Percentiles rank a stretch among this genome's conserved stretches.
These are phyloP conservation scores for Xylariomycetidae sp. DNA, from an alignment of 2,329 filamentous ascomycete genomes.

Conservation along the genomic window DNA sequence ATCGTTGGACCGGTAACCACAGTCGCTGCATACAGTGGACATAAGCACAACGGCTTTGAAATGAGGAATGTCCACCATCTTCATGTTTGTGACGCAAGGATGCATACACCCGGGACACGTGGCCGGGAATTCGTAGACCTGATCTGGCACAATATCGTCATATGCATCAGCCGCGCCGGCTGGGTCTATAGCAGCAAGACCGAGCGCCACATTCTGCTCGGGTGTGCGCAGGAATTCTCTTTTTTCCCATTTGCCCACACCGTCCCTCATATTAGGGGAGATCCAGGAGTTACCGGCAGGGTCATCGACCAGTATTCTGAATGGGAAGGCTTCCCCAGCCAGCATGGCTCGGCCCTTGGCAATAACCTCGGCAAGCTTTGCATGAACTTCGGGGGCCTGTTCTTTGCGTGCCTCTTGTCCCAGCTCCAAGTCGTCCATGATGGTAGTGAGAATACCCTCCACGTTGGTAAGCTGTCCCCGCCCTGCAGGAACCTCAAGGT, in stretches of 20 bases:
- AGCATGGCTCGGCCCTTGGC: constrained; percentile 72
- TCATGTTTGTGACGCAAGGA: constrained; percentile 89
- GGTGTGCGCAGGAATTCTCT: constrained; percentile 76
- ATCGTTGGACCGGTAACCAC: constrained; percentile 92
- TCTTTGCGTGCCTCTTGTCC: constrained; percentile 80
- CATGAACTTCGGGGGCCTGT: constrained; percentile 70
- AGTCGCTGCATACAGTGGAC: constrained; percentile 87
- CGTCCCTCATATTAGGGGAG: constrained; percentile 74
- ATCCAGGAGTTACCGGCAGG: constrained; percentile 96
- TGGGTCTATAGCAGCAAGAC: constrained; percentile 58
- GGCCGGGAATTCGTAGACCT: constrained; percentile 89
- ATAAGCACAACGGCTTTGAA: constrained; percentile 98
- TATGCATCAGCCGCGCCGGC: constrained; percentile 42
- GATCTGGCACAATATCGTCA: constrained; percentile 84
- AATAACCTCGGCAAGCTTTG: constrained; percentile 75
- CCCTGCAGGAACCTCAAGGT: constrained; percentile 87
- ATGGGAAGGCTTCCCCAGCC: constrained; percentile 73
- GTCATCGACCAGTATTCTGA: constrained; percentile 84
- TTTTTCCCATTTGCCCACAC: constrained; percentile 83
- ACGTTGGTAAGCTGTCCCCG: constrained; percentile 91
- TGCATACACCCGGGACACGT: constrained; percentile 88
- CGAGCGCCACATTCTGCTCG: constrained; percentile 83
- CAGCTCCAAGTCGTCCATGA: constrained; percentile 74
- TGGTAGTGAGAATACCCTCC: constrained; percentile 76
- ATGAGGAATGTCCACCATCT: constrained; percentile 96